Evolutionary conservation across 371 early-diverging fungal genomes (phyloP).

Genomic region (Rhizomucor miehei): DNA sequence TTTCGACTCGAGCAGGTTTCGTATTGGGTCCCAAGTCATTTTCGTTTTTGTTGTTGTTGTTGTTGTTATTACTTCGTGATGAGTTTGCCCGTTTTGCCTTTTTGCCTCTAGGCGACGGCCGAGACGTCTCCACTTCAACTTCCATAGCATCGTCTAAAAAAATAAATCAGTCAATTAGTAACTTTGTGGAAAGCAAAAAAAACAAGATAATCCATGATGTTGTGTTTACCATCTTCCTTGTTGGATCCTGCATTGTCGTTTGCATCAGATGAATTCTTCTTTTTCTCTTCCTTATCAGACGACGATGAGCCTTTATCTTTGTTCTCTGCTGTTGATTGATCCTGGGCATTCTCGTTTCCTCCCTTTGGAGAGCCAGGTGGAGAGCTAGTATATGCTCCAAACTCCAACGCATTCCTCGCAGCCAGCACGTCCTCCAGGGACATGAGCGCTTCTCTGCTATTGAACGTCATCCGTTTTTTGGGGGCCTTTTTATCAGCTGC

Average conservation of each 20-base stretch:
- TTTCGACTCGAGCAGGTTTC: constrained; percentile 3
- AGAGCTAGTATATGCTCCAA: background rate
- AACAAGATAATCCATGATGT: too few species aligned
- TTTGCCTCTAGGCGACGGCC: constrained; percentile 2
- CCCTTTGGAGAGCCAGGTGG: constrained; percentile 12
- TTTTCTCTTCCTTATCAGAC: constrained; percentile 8
- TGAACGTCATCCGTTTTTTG: constrained; percentile 54
- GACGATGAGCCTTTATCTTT: background rate
- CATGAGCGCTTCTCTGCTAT: constrained; percentile 55
- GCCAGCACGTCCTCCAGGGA: constrained; percentile 53
- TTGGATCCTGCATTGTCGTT: too few species aligned
- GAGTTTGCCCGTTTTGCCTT: constrained; percentile 8
- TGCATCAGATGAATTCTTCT: constrained; percentile 1
- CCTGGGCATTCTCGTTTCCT: constrained; percentile 8
- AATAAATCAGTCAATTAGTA: too few species aligned
- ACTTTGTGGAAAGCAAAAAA: too few species aligned
- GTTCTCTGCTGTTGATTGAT: constrained; percentile 13
- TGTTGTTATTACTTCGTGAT: constrained; percentile 2
- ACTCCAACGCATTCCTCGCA: constrained; percentile 34
- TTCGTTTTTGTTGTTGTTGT: constrained; percentile 5
- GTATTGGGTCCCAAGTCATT: background rate
- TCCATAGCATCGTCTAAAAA: too few species aligned
- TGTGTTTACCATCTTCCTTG: too few species aligned
- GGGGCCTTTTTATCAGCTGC: constrained; percentile 31
- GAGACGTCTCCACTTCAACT: too few species aligned